Evolutionary conservation across 2,329 filamentous ascomycete genomes (phyloP), one percentile per base, ranked within the genome.

Genomic region (Aureobasidium pullulans): DNA sequence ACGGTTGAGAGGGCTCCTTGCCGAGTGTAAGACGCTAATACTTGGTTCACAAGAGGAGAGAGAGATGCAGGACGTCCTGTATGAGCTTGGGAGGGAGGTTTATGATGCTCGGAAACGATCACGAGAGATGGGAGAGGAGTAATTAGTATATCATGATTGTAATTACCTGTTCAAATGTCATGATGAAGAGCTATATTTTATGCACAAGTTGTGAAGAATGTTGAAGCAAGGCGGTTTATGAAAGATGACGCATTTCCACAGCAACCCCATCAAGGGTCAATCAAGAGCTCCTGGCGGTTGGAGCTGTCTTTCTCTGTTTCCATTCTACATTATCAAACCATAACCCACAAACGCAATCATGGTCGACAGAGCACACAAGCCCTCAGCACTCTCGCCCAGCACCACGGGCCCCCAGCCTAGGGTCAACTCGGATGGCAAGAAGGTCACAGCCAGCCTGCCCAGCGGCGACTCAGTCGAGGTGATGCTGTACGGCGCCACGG

Each of bases 401-500:
- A 81, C 87, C 15, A 71, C 71, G 19, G 73, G 71, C 48, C 85
- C 89, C 15, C 88, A 92, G 49, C 89, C 93, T 36, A 84, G 86
- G 64, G 88, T 96, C 69, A 84, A 84, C 71, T 82, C 89, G 67
- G 84, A 84, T 70, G 85, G 85, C 73, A 82, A 82, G 61, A 84
- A 84, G 62, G 86, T 97, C 54, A 82, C 83, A n/a, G 93, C 93
- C 36, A 82, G 81, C 32, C 83, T 97, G 44, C 89, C 91, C 40
- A 88, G 90, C 0, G 92, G 93, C 65, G 92, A 97, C 76, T 89
- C 84, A 59, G 84, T 96, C 65, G 86, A 90, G 64, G 81, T 99
- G 39, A 80, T 96, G 62, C 84, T 97, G n/a, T 89, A 89, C 69
- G 94, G 94, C 61, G 94, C 94, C 10, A 97, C 92, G 0, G 88